Base-by-base conservation (phyloP, 495 filamentous ascomycete genomes). In the Aspergillus cavernicola region DNA sequence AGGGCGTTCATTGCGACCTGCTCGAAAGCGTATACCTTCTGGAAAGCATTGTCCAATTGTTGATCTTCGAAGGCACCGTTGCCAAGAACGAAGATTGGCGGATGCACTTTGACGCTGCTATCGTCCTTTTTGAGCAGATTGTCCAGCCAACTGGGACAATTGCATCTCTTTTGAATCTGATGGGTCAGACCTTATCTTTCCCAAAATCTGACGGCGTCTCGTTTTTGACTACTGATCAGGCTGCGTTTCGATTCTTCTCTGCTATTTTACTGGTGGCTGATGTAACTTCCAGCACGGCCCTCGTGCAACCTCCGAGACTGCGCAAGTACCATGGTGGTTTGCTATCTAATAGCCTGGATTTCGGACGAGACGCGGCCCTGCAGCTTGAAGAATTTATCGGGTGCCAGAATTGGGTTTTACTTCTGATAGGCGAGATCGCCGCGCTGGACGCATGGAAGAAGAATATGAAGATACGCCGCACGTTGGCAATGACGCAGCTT, bases 21-120 rank as follows among this genome's bases (percentile, higher is more conserved):
- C 28, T 48, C n/a, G 28, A 48, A 9, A 31, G 33, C 29, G 45
- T 23, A 18, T 31, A 35, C 16, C 29, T 48, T n/a, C 16, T 48
- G n/a, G 45, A 48, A n/a, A 48, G 45, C 29, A 48, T 48, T 13
- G 31, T 48, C 5, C 45, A 48, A 23, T 24, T 48, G 13, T n/a
- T 48, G 6, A 48, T 20, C 9, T n/a, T 36, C 16, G 45, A 48
- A 22, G 29, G 29, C 12, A 12, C 36, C 4, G 33, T 48, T 5
- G 45, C 45, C n/a, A 31, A 4, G 8, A 33, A n/a, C 13, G 45
- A 48, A 23, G 19, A 19, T 8, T 48, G 45, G 45, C 45, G 33
- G 16, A 35, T 48, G 15, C 45, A 48, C 24, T 24, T 48, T 1
- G 45, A 48, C 16, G 45, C 45, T 18, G 45, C 15, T 12, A 22